Base-by-base conservation (phyloP, 179 eudicot genomes). In the Corrigiola litoralis region DNA sequence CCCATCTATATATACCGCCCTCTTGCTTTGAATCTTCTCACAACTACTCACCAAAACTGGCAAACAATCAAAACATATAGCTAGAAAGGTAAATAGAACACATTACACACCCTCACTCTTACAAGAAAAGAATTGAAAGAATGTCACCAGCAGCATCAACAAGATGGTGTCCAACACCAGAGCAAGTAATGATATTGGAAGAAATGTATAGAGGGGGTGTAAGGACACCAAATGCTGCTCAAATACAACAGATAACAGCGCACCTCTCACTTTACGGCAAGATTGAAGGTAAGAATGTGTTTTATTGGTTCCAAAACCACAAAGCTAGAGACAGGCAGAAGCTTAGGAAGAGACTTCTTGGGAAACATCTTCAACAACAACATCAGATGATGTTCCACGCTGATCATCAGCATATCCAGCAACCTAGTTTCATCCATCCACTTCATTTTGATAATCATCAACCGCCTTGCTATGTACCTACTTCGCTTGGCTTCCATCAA, bases 251-350 rank as follows among this genome's bases (percentile, higher is more conserved):
- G 58, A 90, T 90, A 70, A 84, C 97, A 5, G 70, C 92, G 59
- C 89, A 84, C 28, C 87, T 90, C 20, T 81, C 92, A n/a, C 65
- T 69, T 17, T 88, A 90, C 61, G 97, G 97, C 0, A 84, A 79
- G 73, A 90, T 90, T 32, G 84, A 90, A 68, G 92, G 97, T 59
- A 90, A 90, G 51, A 90, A 87, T 64, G 95, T 87, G 34, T 90
- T 90, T 28, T 90, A 90, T 69, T 90, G 96, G 96, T 90, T 90
- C 52, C 97, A 90, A 62, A 90, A 90, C 61, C 97, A 90, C 76
- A 90, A 90, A 58, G 97, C 97, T 5, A 76, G 97, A 34, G 95
- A 90, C 28, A 72, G 95, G 16, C 97, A 90, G 33, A 90, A 84
- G 77, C 77, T 84, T 9, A 54, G 95, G 51, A 80, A 78, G 72